Conservation (phyloP, 192 early-diverging fungal species). For the Coemansia sp. region DNA sequence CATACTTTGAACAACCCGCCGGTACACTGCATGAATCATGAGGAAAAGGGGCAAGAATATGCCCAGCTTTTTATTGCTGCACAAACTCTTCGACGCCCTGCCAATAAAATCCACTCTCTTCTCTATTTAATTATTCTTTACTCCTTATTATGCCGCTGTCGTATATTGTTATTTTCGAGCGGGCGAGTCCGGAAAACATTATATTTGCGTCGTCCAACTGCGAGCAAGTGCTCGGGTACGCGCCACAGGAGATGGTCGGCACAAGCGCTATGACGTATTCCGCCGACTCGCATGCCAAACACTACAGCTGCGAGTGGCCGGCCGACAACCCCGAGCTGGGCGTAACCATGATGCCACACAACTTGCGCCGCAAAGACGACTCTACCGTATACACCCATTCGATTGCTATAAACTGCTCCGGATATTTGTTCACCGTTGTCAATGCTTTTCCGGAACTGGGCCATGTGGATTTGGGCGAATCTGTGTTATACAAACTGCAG, state of each 20-base stretch:
- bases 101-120: no score
- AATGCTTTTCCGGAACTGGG: slow-evolving; percentile 38
- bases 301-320: slow-evolving; percentile 52
- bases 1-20: no score
- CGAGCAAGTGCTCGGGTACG: slow-evolving; percentile 30
- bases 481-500: slow-evolving; percentile 42
- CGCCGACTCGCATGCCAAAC: slow-evolving; percentile 36
- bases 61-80: no score
- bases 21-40: no score
- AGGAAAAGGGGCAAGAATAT: no score
- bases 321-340: slow-evolving; percentile 48
- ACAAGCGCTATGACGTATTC: slow-evolving; percentile 43
- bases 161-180: slow-evolving; percentile 41
- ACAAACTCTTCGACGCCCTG: no score
- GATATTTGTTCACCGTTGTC: slow-evolving; percentile 36
- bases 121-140: neutral
- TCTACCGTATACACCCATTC: slow-evolving; percentile 24
- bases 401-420: slow-evolving; percentile 43
- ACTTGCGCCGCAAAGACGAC: slow-evolving; percentile 26
- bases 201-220: slow-evolving; percentile 44
- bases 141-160: slow-evolving; percentile 29
- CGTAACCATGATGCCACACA: slow-evolving; percentile 49
- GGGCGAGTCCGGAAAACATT: slow-evolving; percentile 30
- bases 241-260: slow-evolving; percentile 44
- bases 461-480: slow-evolving; percentile 26